Base-by-base conservation (phyloP, 805 yeast genomes). In the Monosporozyma unispora region DNA sequence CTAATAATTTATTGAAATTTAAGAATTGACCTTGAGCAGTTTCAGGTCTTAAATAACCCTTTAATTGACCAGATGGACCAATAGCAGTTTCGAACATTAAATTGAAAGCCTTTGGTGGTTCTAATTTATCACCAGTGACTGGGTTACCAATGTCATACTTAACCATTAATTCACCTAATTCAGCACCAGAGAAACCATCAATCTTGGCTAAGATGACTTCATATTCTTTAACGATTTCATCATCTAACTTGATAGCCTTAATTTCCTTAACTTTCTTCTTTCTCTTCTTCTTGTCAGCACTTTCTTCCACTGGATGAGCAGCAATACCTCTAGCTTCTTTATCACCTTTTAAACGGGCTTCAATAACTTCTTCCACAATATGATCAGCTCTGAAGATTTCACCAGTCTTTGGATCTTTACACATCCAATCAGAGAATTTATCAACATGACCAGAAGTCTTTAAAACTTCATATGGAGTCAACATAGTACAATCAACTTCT, bases 371-470 rank as follows among this genome's bases (percentile, higher is more conserved):
- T 74, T 93, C 99, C 46, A 93, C 95, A 61, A 93, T 75, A 70
- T 93, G 99, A 70, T 93, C 99, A 48, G 97, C 98, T 72, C 99
- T 81, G 77, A 93, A 93, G 60, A 93, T 93, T 73, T 93, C 99
- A 58, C 99, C 99, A 39, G 96, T 87, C 67, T 87, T 87, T 63
- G 81, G 74, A 70, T 93, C 99, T 63, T 86, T 82, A 71, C 96
- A 89, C 99, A 93, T 93, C 96, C 96, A 93, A 70, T 93, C 99
- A 57, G 97, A 87, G 67, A 93, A 93, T 76, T 93, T 93, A 70
- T 93, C 99, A 56, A 93, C 99, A 70, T 93, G 99, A 61, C 99
- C 99, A 46, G 98, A 91, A 42, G 99, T 95, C 75, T 95, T 95
- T 68, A 93, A 77, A 33, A 93, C 99, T 69, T 95, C 99, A 64